These are phyloP conservation scores for Voacanga thouarsii DNA, from an alignment of 257 asterid species.

Conservation along the genomic window DNA sequence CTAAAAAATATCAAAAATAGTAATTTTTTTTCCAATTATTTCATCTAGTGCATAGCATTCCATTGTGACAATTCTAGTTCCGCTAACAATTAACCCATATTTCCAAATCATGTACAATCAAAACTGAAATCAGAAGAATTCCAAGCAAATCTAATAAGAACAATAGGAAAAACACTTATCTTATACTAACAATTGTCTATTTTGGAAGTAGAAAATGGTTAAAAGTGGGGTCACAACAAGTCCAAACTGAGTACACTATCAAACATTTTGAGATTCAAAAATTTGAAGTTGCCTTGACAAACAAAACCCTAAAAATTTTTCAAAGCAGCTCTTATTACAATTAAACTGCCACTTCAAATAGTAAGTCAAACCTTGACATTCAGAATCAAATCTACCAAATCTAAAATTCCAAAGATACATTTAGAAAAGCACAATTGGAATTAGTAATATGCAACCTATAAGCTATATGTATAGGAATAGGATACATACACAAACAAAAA, in stretches of 20 bases:
- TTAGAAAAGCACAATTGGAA: background rate
- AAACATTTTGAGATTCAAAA: background rate
- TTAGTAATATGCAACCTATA: no score
- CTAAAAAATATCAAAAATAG: background rate
- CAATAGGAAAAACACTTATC: background rate
- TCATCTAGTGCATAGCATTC: background rate
- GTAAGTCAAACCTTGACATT: slow-evolving; percentile 1
- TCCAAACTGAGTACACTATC: background rate
- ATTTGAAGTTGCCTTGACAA: background rate
- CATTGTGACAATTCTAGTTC: background rate
- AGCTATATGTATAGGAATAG: background rate
- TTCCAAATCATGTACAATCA: background rate
- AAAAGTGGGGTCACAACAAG: background rate
- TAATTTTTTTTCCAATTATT: background rate
- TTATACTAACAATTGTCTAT: background rate
- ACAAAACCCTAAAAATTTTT: background rate
- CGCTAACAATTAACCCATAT: background rate
- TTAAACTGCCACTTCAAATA: background rate
- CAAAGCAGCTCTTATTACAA: background rate
- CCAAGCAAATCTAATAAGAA: background rate
- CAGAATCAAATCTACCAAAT: background rate
- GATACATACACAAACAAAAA: background rate
- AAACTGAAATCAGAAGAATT: background rate
- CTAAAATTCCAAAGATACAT: background rate
- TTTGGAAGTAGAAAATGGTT: background rate